phyloP scores from a whole-genome alignment of 177 flowering plant species.

The Vitis hybrid region DNA sequence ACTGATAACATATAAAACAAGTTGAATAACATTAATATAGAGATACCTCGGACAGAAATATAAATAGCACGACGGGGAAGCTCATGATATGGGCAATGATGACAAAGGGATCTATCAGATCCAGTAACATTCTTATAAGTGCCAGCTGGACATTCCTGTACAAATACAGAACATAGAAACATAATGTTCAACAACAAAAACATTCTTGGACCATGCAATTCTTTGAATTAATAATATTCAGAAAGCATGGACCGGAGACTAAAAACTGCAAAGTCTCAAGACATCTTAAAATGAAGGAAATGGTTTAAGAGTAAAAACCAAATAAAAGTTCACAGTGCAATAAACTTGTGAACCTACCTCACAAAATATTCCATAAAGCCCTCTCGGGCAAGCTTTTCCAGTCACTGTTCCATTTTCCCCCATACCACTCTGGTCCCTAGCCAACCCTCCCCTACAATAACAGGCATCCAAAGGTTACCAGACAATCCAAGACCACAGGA shows the following conservation, averaged over 20 bases:
- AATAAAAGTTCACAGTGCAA: background rate
- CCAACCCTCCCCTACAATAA: slow-evolving; percentile 74
- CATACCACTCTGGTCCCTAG: slow-evolving; percentile 42
- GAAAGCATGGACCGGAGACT: too few species aligned
- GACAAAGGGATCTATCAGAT: slow-evolving; percentile 72
- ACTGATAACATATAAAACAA: background rate
- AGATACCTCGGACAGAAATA: slow-evolving; percentile 73
- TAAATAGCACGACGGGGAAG: slow-evolving; percentile 89
- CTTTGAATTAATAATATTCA: too few species aligned
- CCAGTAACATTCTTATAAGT: slow-evolving; percentile 90
- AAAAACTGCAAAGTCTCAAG: background rate
- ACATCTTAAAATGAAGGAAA: background rate
- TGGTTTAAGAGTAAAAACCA: background rate
- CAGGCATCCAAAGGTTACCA: slow-evolving; percentile 2
- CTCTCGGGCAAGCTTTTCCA: slow-evolving; percentile 90
- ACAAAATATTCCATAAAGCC: slow-evolving; percentile 91
- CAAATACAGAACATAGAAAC: background rate
- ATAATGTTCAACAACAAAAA: background rate
- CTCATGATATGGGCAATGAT: slow-evolving; percentile 65
- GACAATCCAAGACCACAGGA: background rate
- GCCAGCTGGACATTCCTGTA: slow-evolving; percentile 91
- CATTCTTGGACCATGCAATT: background rate
- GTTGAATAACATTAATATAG: background rate
- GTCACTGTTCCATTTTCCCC: slow-evolving; percentile 87
- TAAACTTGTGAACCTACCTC: slow-evolving; percentile 45